phyloP scores from a whole-genome alignment of 495 filamentous ascomycete genomes.

The Lepidopterella palustris region DNA sequence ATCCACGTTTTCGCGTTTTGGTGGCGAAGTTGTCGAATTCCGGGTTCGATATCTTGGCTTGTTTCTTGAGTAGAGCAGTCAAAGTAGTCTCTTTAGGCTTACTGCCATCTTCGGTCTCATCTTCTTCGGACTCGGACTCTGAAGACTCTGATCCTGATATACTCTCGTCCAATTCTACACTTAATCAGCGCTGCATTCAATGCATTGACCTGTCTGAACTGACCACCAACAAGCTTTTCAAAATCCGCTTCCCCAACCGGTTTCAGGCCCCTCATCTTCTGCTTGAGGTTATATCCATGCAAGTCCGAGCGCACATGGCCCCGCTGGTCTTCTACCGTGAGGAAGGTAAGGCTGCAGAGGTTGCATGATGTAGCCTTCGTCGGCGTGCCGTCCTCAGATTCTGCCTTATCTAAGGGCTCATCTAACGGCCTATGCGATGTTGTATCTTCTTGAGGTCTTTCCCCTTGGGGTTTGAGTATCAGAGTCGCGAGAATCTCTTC shows the following conservation, averaged over 20 bases:
- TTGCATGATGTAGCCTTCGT: constrained; percentile 70
- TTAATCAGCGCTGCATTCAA: background rate
- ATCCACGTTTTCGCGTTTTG: constrained; percentile 45
- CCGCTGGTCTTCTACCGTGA: constrained; percentile 71
- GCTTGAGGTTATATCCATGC: constrained; percentile 91
- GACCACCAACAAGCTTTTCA: constrained; percentile 64
- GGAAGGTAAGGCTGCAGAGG: constrained; percentile 66
- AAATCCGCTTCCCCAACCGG: constrained; percentile 74
- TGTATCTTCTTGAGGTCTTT: constrained; percentile 9
- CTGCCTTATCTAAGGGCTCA: constrained; percentile 21
- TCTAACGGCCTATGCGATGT: constrained; percentile 20
- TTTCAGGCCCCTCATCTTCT: constrained; percentile 63
- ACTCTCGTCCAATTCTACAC: constrained; percentile 69
- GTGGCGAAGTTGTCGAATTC: constrained; percentile 43
- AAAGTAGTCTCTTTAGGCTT: constrained; percentile 54
- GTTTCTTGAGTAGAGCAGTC: constrained; percentile 69
- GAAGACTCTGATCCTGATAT: constrained; percentile 74
- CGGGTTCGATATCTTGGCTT: constrained; percentile 60
- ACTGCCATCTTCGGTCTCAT: constrained; percentile 41
- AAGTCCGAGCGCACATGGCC: constrained; percentile 85
- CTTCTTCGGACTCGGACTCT: constrained; percentile 44
- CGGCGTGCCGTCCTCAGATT: constrained; percentile 41
- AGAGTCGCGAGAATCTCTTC: constrained; percentile 67
- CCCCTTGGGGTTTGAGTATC: constrained; percentile 28
- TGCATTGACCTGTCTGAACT: background rate